Conservation (phyloP, 768 basidiomycete species). For the Russula abietina region DNA sequence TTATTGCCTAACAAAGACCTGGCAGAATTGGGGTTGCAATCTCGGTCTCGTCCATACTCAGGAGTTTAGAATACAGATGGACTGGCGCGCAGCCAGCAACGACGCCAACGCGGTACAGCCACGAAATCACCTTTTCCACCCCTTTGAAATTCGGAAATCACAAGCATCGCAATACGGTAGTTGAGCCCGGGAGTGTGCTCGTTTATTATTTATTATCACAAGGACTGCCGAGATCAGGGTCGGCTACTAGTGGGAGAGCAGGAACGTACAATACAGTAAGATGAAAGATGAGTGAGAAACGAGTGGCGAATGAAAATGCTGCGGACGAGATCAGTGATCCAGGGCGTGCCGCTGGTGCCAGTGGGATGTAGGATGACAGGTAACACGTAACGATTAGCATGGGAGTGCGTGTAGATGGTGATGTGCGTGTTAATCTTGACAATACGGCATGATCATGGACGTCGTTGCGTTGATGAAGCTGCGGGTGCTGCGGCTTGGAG, state of each 20-base stretch:
- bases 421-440: constrained; percentile 4
- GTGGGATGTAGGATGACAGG: too few species aligned
- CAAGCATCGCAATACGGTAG: neutral
- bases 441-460: constrained; percentile 8
- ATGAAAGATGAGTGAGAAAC: too few species aligned
- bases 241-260: neutral
- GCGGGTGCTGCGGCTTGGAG: neutral
- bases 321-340: neutral
- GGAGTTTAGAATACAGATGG: neutral
- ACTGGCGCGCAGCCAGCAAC: neutral
- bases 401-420: neutral
- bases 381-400: constrained; percentile 4
- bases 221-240: neutral
- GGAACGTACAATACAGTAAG: neutral
- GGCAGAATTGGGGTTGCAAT: constrained; percentile 17
- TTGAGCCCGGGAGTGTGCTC: constrained; percentile 12
- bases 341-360: too few species aligned
- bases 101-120: constrained; percentile 11
- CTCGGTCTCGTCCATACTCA: constrained; percentile 5
- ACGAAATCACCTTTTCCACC: neutral
- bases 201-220: neutral
- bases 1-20: neutral
- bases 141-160: constrained; percentile 5
- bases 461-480: too few species aligned
- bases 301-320: neutral